These are phyloP conservation scores for Biscogniauxia sp. DNA, from an alignment of 2,329 filamentous ascomycete genomes.

Conservation along the genomic window DNA sequence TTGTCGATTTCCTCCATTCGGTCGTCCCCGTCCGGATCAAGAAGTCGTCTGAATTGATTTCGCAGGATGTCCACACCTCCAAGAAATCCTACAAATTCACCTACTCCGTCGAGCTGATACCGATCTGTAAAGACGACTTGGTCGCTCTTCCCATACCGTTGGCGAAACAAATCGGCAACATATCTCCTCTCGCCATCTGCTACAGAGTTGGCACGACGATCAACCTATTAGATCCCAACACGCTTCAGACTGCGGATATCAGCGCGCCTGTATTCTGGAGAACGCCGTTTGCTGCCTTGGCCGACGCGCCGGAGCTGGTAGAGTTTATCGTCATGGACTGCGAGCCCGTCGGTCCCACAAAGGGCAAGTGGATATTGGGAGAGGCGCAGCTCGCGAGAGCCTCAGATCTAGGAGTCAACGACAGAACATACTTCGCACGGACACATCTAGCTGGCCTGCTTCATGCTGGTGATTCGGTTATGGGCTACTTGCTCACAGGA, in stretches of 20 bases:
- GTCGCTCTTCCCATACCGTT: slow-evolving; percentile 90
- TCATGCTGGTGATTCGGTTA: slow-evolving; percentile 83
- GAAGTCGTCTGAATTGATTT: slow-evolving; percentile 90
- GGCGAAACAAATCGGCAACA: slow-evolving; percentile 84
- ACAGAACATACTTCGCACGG: slow-evolving; percentile 82
- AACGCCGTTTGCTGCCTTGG: slow-evolving; percentile 77
- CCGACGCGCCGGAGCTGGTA: slow-evolving; percentile 79
- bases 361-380: slow-evolving; percentile 79
- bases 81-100: slow-evolving; percentile 94
- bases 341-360: slow-evolving; percentile 70
- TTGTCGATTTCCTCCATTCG: slow-evolving; percentile 85
- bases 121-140: slow-evolving; percentile 95
- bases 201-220: slow-evolving; percentile 84
- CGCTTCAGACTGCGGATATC: slow-evolving; percentile 86
- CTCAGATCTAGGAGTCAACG: slow-evolving; percentile 81
- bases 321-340: slow-evolving; percentile 97
- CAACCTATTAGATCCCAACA: slow-evolving; percentile 85
- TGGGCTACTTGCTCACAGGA: slow-evolving; percentile 90
- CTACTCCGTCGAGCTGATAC: slow-evolving; percentile 84
- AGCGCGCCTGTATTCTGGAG: slow-evolving; percentile 86
- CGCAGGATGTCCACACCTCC: slow-evolving; percentile 86
- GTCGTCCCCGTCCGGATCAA: slow-evolving; percentile 76
- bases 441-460: slow-evolving; percentile 87
- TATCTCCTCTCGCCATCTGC: slow-evolving; percentile 81
- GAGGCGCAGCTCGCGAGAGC: slow-evolving; percentile 87